Evolutionary conservation across 495 filamentous ascomycete genomes (phyloP).

Genomic region (Usnea hakonensis): DNA sequence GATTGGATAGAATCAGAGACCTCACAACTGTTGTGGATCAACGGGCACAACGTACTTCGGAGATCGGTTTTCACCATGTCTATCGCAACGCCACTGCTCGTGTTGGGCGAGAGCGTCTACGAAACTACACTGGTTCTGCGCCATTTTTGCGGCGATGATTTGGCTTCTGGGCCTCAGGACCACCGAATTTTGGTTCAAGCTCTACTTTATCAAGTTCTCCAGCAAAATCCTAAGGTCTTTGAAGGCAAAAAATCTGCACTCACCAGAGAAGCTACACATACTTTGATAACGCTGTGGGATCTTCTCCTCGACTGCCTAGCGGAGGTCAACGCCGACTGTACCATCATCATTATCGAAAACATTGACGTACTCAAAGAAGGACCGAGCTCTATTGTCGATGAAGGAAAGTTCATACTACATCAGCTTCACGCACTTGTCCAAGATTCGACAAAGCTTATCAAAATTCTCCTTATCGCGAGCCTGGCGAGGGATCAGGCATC

Average conservation of each 20-base stretch:
- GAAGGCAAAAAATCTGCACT: background rate
- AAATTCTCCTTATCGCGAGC: background rate
- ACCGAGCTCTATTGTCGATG: background rate
- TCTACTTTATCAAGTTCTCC: background rate
- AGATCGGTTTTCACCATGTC: background rate
- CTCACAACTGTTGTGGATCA: background rate
- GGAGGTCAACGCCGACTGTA: background rate
- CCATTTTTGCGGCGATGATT: background rate
- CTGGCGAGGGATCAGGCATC: background rate
- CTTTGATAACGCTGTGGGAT: background rate
- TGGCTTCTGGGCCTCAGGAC: background rate
- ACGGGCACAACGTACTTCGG: background rate
- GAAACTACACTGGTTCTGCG: background rate
- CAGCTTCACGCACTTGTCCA: background rate
- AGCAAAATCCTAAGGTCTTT: background rate
- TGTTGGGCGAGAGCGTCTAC: background rate
- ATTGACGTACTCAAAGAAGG: background rate
- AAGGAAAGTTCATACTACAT: background rate
- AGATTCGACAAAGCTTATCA: background rate
- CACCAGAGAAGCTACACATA: background rate
- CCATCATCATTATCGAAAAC: background rate
- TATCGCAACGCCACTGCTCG: background rate
- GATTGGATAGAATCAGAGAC: background rate
- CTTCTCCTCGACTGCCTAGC: background rate
- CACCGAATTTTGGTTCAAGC: background rate